Percentiles rank a stretch among this genome's conserved stretches.
Evolutionary conservation across 495 filamentous ascomycete species (phyloP).

Genomic region (Penicillium paradoxum): DNA sequence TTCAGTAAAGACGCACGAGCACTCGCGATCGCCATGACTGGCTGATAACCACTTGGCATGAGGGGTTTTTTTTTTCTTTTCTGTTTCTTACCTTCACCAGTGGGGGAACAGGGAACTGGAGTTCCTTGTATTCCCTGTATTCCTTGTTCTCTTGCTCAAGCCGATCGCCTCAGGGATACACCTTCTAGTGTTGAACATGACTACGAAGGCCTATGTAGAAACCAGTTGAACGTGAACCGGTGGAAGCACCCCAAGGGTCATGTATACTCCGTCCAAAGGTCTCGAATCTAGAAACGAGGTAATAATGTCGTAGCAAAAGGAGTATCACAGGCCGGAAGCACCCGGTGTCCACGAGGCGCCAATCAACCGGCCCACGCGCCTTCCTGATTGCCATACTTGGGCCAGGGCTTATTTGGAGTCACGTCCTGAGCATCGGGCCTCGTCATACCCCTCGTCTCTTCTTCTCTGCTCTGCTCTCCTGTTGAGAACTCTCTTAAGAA

Average conservation of each 20-base stretch:
- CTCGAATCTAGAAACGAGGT: no score
- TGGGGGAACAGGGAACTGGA: not conserved
- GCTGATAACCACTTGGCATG: conserved; percentile 10
- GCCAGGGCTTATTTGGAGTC: conserved; percentile 9
- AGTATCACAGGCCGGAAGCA: conserved; percentile 11
- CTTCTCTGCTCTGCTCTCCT: not conserved
- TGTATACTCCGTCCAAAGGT: no score
- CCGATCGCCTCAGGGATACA: conserved; percentile 1
- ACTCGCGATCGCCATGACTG: conserved; percentile 4
- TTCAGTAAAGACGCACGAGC: conserved; percentile 10
- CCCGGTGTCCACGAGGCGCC: conserved; percentile 24
- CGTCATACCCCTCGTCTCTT: conserved; percentile 6
- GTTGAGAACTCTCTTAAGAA: not conserved
- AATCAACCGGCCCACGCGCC: conserved; percentile 24
- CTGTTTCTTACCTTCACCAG: not conserved
- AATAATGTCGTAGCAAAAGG: not conserved
- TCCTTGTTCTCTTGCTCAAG: no score
- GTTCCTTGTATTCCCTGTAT: not conserved
- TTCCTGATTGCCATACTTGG: conserved; percentile 19
- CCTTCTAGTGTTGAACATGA: not conserved
- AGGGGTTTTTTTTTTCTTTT: not conserved
- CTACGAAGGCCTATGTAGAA: not conserved
- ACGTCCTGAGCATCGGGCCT: conserved; percentile 3
- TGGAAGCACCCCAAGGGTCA: no score
- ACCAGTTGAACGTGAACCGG: no score